Base-by-base conservation (phyloP, 768 basidiomycete species). In the Filobasidium floriforme region DNA sequence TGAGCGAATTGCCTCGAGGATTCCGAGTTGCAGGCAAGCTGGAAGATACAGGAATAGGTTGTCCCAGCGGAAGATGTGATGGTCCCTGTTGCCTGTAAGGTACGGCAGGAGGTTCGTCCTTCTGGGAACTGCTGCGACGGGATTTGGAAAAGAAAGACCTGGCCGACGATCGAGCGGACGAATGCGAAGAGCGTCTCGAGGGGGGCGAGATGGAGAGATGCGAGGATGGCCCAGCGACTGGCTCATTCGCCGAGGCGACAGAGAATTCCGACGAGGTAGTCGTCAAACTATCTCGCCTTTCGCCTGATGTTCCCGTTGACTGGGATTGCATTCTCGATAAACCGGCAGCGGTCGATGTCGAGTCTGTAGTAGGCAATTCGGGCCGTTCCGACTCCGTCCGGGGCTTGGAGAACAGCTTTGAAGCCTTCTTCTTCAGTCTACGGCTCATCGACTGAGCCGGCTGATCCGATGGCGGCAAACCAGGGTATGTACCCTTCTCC, bases 111-210 rank as follows among this genome's bases (percentile, higher is more conserved):
- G 19, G 15, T 57, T 57, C 54, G 2, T 22, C 29, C 26, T 32
- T 57, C 12, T 28, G 15, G 6, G 54, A 57, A 24, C 54, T 57
- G 15, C 54, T 57, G 7, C 54, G 54, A 7, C 54, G 54, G 1
- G 18, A 14, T 26, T 24, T 26, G 15, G 11, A 11, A 24, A 57
- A 57, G 54, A 57, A 28, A 1, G 54, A 57, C 54, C 54, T 15
- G 54, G 24, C 54, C 4, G 54, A 57, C n/a, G 54, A 57, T 24
- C 54, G 54, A 4, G 24, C 54, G 29, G 54, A 57, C 54, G 54
- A 24, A 15, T 15, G 2, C 6, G 54, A 57, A 15, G 54, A 57
- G 15, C 54, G 54, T 24, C 54, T 57, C 14, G 54, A 57, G 6
- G 54, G 54, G 3, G 54, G 54, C 15, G 54, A 57, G 54, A 57